Conservation (phyloP, 2,329 filamentous ascomycete species). For the Fusarium hainanense region DNA sequence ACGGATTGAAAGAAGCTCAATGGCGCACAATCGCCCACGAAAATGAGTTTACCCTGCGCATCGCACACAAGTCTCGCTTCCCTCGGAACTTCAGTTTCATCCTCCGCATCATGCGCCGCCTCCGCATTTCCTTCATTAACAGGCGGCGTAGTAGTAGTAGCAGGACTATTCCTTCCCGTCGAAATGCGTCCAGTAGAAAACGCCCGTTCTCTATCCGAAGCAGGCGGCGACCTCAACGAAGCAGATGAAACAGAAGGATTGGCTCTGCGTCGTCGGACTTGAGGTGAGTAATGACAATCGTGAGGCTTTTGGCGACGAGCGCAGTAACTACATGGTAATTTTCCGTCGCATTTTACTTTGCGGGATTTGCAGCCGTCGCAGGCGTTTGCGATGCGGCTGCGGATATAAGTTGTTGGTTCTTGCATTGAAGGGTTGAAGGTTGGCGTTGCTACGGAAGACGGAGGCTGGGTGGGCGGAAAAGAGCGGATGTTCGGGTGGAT, state of each 20-base stretch:
- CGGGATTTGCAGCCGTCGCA: conserved; percentile 66
- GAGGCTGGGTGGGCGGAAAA: conserved; percentile 21
- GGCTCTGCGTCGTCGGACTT: conserved; percentile 51
- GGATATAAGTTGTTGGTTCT: conserved; percentile 47
- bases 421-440: conserved; percentile 36
- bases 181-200: neutral
- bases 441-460: too few relatives aligned
- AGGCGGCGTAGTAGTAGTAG: conserved; percentile 6
- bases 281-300: conserved; percentile 61
- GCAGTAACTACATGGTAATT: conserved; percentile 64
- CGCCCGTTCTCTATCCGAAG: conserved; percentile 32
- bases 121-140: neutral
- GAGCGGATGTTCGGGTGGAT: conserved; percentile 27
- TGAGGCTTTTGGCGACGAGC: conserved; percentile 56
- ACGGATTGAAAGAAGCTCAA: conserved; percentile 67
- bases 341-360: conserved; percentile 67
- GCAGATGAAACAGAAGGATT: conserved; percentile 38
- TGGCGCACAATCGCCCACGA: conserved; percentile 67
- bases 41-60: conserved; percentile 64
- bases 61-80: conserved; percentile 65
- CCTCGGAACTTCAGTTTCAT: conserved; percentile 65
- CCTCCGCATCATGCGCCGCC: conserved; percentile 50
- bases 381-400: conserved; percentile 62
- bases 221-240: conserved; percentile 34
- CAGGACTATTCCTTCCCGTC: neutral